phyloP scores from a whole-genome alignment of 768 basidiomycete genomes.

The Inosperma sp. region DNA sequence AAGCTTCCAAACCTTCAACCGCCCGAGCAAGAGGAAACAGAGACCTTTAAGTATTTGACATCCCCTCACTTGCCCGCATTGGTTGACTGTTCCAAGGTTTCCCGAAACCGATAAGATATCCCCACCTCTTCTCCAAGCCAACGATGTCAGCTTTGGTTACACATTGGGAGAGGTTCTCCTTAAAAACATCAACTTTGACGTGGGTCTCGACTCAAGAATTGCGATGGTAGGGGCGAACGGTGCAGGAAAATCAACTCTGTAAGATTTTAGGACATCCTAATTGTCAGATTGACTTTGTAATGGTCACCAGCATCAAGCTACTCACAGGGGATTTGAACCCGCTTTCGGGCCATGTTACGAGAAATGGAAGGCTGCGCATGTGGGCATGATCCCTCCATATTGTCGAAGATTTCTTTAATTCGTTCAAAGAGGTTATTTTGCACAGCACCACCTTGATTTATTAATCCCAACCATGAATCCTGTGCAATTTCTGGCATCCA shows the following conservation, averaged over 20 bases:
- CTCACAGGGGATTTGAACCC: conserved; percentile 81
- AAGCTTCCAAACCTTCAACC: conserved; percentile 90
- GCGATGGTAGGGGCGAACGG: conserved; percentile 95
- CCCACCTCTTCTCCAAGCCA: conserved; percentile 89
- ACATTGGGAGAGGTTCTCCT: conserved; percentile 69
- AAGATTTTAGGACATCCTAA: conserved; percentile 21
- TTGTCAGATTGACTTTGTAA: conserved; percentile 3
- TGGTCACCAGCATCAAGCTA: conserved; percentile 71
- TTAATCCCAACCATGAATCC: conserved; percentile 82
- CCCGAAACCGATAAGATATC: conserved; percentile 97
- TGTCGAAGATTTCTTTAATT: background rate
- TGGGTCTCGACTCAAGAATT: conserved; percentile 91
- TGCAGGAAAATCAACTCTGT: conserved; percentile 95
- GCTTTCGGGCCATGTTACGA: conserved; percentile 70
- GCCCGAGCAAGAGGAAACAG: conserved; percentile 88
- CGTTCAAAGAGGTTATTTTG: conserved; percentile 71
- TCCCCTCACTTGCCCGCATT: background rate
- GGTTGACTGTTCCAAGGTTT: conserved; percentile 47
- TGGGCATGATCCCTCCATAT: conserved; percentile 33
- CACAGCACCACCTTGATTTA: conserved; percentile 95
- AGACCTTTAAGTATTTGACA: conserved; percentile 72
- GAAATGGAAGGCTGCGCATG: conserved; percentile 91
- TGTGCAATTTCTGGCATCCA: conserved; percentile 87
- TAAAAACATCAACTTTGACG: conserved; percentile 79
- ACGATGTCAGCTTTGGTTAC: conserved; percentile 90